Conservation (phyloP, 2,329 filamentous ascomycete species). For the Fulvia fulva region DNA sequence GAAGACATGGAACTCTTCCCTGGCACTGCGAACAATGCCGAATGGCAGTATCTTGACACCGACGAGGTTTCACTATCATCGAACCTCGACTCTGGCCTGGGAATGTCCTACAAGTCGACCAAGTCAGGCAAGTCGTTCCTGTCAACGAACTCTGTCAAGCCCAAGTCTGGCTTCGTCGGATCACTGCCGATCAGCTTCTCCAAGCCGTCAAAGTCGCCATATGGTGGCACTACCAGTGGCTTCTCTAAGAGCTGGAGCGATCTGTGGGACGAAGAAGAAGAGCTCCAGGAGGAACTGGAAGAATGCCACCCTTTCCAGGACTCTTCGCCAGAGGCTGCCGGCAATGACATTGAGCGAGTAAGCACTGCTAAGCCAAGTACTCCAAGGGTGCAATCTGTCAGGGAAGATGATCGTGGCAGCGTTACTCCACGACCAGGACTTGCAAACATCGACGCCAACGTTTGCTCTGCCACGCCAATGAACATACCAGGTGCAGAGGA, state of each 20-base stretch:
- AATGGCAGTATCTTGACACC: conserved; percentile 69
- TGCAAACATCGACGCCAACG: conserved; percentile 52
- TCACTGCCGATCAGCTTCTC: conserved; percentile 61
- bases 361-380: conserved; percentile 56
- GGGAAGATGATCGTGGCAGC: conserved; percentile 46
- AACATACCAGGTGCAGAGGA: conserved; percentile 32
- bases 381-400: conserved; percentile 39
- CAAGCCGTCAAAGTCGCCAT: conserved; percentile 52
- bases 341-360: conserved; percentile 35
- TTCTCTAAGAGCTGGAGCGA: conserved; percentile 99
- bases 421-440: conserved; percentile 51
- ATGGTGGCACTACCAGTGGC: conserved; percentile 33
- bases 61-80: conserved; percentile 81
- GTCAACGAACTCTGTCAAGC: conserved; percentile 51
- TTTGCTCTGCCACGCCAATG: conserved; percentile 35
- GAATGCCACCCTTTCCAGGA: conserved; percentile 50
- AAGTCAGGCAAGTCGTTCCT: conserved; percentile 35
- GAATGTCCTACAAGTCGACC: conserved; percentile 74
- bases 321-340: conserved; percentile 31
- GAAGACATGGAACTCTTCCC: conserved; percentile 84
- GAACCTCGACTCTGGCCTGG: conserved; percentile 76
- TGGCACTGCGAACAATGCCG: conserved; percentile 62
- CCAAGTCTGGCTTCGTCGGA: conserved; percentile 68
- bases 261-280: conserved; percentile 91
- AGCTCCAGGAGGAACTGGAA: conserved; percentile 64